A percentile compares a stretch with the other conserved stretches of the same genome.
phyloP scores from a whole-genome alignment of 2,329 filamentous ascomycete species.

The Neurospora sp. region DNA sequence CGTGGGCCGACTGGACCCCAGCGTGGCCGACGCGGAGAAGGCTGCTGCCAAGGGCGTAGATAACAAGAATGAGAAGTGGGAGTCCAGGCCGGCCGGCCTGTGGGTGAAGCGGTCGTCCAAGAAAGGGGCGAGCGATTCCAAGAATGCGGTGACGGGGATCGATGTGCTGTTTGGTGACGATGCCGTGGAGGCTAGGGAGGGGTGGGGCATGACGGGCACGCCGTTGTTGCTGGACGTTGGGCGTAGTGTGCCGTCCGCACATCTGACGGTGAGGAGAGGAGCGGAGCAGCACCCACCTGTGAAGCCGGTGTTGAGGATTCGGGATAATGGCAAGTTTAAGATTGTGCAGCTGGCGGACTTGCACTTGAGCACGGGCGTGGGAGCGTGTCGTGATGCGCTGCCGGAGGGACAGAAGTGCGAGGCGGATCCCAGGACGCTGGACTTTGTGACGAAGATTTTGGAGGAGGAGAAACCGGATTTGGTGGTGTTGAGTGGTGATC shows the following conservation, averaged over 20 bases:
- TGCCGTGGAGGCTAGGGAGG: constrained; percentile 77
- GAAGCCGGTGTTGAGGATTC: constrained; percentile 66
- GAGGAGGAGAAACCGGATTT: constrained; percentile 92
- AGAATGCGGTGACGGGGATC: constrained; percentile 64
- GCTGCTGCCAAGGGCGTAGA: constrained; percentile 25
- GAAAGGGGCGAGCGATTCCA: constrained; percentile 64
- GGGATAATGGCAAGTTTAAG: constrained; percentile 89
- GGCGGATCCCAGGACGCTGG: constrained; percentile 81
- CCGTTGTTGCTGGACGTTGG: constrained; percentile 60
- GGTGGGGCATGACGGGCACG: constrained; percentile 71
- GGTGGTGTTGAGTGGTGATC: constrained; percentile 84
- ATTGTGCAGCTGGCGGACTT: constrained; percentile 95
- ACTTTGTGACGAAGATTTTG: constrained; percentile 74
- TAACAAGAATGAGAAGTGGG: constrained; percentile 51
- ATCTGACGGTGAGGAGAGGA: constrained; percentile 71
- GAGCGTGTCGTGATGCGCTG: constrained; percentile 75
- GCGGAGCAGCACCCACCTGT: constrained; percentile 45
- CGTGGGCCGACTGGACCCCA: constrained; percentile 64
- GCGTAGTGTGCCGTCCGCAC: constrained; percentile 54
- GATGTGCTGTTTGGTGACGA: constrained; percentile 87
- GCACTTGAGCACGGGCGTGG: constrained; percentile 84
- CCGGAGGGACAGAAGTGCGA: constrained; percentile 74
- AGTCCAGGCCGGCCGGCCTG: constrained; percentile 63
- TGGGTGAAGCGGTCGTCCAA: constrained; percentile 73
- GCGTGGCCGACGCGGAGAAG: constrained; percentile 41